Percentiles rank a stretch among this genome's conserved stretches.
These are phyloP conservation scores for Byssothecium circinans DNA, from an alignment of 2,329 filamentous ascomycete genomes.

Conservation along the genomic window DNA sequence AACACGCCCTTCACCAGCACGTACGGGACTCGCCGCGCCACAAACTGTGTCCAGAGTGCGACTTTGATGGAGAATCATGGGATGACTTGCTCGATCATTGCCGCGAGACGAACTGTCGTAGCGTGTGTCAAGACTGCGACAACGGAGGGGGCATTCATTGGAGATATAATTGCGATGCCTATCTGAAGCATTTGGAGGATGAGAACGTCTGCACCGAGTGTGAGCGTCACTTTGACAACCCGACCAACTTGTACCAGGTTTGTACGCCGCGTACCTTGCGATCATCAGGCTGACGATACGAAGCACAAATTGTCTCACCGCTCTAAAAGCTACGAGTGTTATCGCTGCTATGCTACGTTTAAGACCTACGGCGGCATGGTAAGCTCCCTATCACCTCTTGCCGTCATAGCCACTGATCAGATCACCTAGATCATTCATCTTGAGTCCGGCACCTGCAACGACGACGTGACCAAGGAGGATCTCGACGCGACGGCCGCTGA, in stretches of 20 bases:
- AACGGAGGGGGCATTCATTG: slow-evolving; percentile 4
- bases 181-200: slow-evolving; percentile 9
- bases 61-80: slow-evolving; percentile 9
- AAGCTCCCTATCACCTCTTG: neutral
- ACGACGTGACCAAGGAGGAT: slow-evolving; percentile 2
- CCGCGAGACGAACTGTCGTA: slow-evolving; percentile 4
- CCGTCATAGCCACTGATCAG: neutral
- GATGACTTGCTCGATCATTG: slow-evolving; percentile 9
- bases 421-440: slow-evolving; percentile 14
- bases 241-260: slow-evolving; percentile 9
- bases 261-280: neutral
- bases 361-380: slow-evolving; percentile 20
- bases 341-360: slow-evolving; percentile 13
- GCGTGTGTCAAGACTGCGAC: slow-evolving; percentile 11
- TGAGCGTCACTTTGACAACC: slow-evolving; percentile 6
- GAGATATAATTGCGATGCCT: neutral
- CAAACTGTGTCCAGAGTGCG: slow-evolving; percentile 7
- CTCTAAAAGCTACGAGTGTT: slow-evolving; percentile 9
- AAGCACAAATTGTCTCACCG: slow-evolving; percentile 9
- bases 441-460: slow-evolving; percentile 11
- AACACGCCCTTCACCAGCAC: slow-evolving; percentile 5
- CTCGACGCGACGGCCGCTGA: slow-evolving; percentile 17
- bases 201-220: slow-evolving; percentile 9
- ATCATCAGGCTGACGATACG: neutral
- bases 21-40: slow-evolving; percentile 4